phyloP scores from a whole-genome alignment of 805 yeast species.

The Clavispora vitiphila region DNA sequence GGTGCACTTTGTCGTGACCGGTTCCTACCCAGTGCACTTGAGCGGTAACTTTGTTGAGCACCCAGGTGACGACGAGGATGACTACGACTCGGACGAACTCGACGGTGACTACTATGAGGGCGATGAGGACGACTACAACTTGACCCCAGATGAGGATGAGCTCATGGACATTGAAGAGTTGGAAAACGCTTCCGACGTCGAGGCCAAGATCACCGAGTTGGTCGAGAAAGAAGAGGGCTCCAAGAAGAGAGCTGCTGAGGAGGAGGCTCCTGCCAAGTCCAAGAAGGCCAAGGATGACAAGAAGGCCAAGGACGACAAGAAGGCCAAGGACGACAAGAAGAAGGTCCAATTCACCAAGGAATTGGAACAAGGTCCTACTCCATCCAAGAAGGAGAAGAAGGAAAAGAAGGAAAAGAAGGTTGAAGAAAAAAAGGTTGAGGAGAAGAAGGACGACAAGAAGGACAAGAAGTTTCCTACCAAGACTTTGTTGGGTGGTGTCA shows the following conservation, averaged over 20 bases:
- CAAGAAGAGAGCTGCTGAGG: conserved; percentile 13
- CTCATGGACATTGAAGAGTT: conserved; percentile 54
- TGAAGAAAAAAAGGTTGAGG: conserved; percentile 14
- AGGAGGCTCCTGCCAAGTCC: conserved; percentile 22
- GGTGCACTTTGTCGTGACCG: conserved; percentile 89
- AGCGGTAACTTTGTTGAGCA: conserved; percentile 95
- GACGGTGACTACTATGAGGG: conserved; percentile 41
- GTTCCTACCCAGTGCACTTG: conserved; percentile 89
- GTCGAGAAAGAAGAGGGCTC: conserved; percentile 48
- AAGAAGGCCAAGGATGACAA: conserved; percentile 29
- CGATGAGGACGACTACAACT: conserved; percentile 53
- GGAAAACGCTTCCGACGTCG: conserved; percentile 67
- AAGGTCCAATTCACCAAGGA: conserved; percentile 81
- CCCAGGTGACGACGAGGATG: conserved; percentile 74
- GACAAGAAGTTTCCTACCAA: conserved; percentile 60
- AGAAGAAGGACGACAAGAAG: conserved; percentile 7
- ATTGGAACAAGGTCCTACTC: conserved; percentile 92
- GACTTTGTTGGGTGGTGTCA: conserved; percentile 88
- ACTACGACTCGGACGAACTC: conserved; percentile 13
- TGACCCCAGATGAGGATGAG: conserved; percentile 77
- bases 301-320: conserved; percentile 33
- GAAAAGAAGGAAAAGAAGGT: conserved; percentile 11
- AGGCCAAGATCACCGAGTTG: conserved; percentile 69
- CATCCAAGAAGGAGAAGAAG: conserved; percentile 28
- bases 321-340: conserved; percentile 52